Base-by-base conservation (phyloP, 495 filamentous ascomycete genomes). In the Corynascus novoguineensis region DNA sequence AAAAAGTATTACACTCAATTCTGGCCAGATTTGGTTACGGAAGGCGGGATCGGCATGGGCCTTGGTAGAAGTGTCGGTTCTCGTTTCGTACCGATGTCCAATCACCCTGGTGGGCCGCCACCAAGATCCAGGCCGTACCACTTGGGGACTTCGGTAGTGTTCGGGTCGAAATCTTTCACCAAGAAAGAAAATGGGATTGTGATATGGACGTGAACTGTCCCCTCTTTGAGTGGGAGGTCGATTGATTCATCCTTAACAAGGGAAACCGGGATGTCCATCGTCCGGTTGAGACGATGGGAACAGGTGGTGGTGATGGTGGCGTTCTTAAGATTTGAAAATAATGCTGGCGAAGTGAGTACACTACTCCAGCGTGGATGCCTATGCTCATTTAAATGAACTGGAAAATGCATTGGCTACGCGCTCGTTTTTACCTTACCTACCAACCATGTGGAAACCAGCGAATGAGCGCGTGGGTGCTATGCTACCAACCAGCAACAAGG, bases 171-270 rank as follows among this genome's bases (percentile, higher is more conserved):
- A 27, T 47, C 45, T 27, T 29, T 29, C 0, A 47, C 27, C 12
- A 47, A 47, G 45, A 47, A 27, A 5, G 45, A 47, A 29, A 31
- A 47, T 21, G 45, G 45, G 31, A 31, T 47, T 15, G 45, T 47
- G 25, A 47, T 31, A 27, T 29, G 14, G 45, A 47, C 11, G 45
- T 47, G 45, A 47, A 29, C 0, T 17, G 45, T 25, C 45, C 19
- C 14, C 22, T 14, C 19, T 19, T 31, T 8, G 45, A 47, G 45
- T 6, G 45, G 45, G 25, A 47, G 45, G 15, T 15, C 31, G 45
- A 47, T 46, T 3, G 44, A 19, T 46, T 19, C 44, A n/a, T 46
- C 29, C 24, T 19, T 25, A 46, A 15, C n/a, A 46, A 46, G 19
- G 21, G 40, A 44, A n/a, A n/a, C n/a, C n/a, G n/a, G n/a, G n/a